Evolutionary conservation across 192 early-diverging fungal genomes (phyloP).

Genomic region (Pilobolus umbonatus): DNA sequence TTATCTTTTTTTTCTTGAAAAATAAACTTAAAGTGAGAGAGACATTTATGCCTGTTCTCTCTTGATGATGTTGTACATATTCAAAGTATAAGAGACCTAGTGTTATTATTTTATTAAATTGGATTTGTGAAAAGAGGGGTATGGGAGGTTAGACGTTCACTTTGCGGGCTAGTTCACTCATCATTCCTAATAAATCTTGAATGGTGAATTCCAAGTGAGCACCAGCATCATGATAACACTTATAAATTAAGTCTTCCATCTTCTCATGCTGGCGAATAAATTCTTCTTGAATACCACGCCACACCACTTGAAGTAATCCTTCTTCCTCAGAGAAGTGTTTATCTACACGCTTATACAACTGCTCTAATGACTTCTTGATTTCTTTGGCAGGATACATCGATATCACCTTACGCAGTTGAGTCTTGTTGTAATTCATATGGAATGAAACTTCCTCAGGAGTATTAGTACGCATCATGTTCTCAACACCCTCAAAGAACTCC

Average conservation of each 20-base stretch:
- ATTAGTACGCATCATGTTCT: conserved; percentile 72
- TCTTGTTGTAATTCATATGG: conserved; percentile 80
- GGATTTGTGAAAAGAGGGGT: not conserved
- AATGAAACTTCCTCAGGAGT: conserved; percentile 77
- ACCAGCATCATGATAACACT: conserved; percentile 83
- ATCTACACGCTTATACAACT: conserved; percentile 86
- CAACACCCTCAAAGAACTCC: conserved; percentile 97
- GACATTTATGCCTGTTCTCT: too few relatives aligned
- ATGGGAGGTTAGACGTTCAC: conserved; percentile 13
- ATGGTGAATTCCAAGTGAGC: conserved; percentile 84
- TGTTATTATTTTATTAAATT: not conserved
- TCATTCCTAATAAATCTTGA: conserved; percentile 68
- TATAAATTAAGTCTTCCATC: conserved; percentile 75
- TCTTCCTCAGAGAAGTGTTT: conserved; percentile 90
- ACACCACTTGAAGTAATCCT: conserved; percentile 80
- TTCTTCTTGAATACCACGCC: conserved; percentile 88
- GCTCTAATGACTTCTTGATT: conserved; percentile 74
- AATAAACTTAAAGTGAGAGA: not conserved
- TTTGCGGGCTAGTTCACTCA: conserved; percentile 50
- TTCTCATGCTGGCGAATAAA: conserved; percentile 72
- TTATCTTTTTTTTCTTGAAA: not conserved
- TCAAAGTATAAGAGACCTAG: not conserved
- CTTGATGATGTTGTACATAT: too few relatives aligned
- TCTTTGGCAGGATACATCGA: conserved; percentile 79
- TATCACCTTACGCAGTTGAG: conserved; percentile 79